Percentiles rank a stretch among this genome's conserved stretches.
These are phyloP conservation scores for Macroventuria anomochaeta DNA, from an alignment of 2,329 filamentous ascomycete species.

Conservation along the genomic window DNA sequence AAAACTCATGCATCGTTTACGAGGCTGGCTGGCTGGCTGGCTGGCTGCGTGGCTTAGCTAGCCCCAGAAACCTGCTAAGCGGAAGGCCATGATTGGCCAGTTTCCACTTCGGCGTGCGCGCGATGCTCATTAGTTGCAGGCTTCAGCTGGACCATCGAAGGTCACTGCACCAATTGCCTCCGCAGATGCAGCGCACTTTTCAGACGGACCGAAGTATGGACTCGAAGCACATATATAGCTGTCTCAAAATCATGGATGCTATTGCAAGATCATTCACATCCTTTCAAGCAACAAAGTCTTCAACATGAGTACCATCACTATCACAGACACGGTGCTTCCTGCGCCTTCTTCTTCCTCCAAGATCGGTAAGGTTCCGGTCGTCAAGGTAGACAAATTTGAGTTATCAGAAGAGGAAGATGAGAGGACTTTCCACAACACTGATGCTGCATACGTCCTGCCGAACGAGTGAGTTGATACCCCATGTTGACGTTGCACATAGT, in stretches of 20 bases:
- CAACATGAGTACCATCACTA: not conserved
- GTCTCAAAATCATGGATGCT: no score
- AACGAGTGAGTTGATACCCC: not conserved
- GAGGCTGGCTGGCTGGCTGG: not conserved
- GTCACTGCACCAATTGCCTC: not conserved
- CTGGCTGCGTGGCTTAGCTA: not conserved
- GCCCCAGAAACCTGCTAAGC: not conserved
- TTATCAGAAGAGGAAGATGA: not conserved
- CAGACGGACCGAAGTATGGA: no score
- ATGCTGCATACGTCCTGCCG: conserved; percentile 3
- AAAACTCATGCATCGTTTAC: not conserved
- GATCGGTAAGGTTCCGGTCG: not conserved
- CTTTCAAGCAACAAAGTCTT: not conserved
- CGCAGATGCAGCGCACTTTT: no score
- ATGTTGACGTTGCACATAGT: no score
- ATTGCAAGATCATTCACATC: not conserved
- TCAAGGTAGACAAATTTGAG: not conserved
- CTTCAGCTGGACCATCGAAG: not conserved
- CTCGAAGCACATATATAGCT: no score
- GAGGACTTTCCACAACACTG: conserved; percentile 1
- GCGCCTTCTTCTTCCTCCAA: not conserved
- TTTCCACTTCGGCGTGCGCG: not conserved
- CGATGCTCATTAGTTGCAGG: not conserved
- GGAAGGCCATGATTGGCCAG: not conserved
- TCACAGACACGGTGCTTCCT: no score